These are phyloP conservation scores for Plantago elongata DNA, from an alignment of 257 asterid species.

Conservation along the genomic window DNA sequence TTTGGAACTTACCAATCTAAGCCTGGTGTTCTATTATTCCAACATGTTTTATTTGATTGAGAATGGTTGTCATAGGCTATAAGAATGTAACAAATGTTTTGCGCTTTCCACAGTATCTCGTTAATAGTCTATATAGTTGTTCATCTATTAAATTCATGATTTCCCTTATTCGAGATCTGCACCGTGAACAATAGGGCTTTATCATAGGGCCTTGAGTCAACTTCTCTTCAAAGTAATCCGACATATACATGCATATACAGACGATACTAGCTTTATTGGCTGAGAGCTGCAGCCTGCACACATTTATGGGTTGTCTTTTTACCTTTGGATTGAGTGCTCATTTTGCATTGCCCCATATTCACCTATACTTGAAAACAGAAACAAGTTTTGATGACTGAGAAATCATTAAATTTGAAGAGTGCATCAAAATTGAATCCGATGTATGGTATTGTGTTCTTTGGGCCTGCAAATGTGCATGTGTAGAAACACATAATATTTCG, in stretches of 20 bases:
- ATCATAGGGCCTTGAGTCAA: too few species aligned
- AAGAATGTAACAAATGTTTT: neutral
- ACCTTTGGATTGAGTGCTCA: neutral
- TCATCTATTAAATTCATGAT: too few species aligned
- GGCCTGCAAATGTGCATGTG: constrained; percentile 1
- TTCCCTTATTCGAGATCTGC: too few species aligned
- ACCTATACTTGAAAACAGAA: neutral
- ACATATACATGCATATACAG: too few species aligned
- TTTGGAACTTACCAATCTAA: neutral
- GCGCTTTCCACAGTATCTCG: neutral
- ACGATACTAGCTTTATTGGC: too few species aligned
- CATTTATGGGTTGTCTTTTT: neutral
- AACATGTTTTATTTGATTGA: neutral
- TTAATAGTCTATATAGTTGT: neutral
- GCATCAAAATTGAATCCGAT: neutral
- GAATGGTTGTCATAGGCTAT: neutral
- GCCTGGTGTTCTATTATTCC: too few species aligned
- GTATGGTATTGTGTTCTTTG: neutral
- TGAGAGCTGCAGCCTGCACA: too few species aligned
- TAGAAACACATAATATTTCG: too few species aligned
- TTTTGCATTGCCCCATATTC: neutral
- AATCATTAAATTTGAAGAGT: neutral
- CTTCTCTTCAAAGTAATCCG: too few species aligned
- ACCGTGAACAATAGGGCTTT: too few species aligned
- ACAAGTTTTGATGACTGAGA: neutral